These are phyloP conservation scores for Populus hybrid DNA, from an alignment of 441 rosid genomes.

Conservation along the genomic window DNA sequence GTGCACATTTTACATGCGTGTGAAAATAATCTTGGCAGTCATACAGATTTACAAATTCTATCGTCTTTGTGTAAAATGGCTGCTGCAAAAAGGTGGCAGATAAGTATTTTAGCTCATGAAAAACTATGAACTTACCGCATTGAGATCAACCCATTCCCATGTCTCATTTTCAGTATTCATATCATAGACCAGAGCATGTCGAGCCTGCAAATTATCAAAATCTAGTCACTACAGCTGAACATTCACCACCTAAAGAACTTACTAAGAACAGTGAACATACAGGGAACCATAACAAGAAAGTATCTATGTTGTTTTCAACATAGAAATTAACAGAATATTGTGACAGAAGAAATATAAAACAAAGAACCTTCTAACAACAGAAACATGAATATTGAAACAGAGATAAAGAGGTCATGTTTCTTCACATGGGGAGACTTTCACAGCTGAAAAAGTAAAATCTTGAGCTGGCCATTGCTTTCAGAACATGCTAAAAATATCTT, in stretches of 20 bases:
- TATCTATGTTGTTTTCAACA: not conserved
- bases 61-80: not conserved
- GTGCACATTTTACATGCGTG: not conserved
- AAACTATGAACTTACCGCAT: slow-evolving; percentile 51
- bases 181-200: slow-evolving; percentile 88
- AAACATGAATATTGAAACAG: not conserved
- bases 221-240: not conserved
- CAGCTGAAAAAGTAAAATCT: not conserved
- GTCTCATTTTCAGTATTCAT: slow-evolving; percentile 58
- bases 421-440: not conserved
- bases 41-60: not conserved
- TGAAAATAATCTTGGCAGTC: not conserved
- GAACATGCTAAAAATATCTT: not conserved
- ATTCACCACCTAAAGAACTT: not conserved
- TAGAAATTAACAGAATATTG: not conserved
- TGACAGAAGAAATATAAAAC: not conserved
- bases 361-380: not conserved
- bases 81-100: not conserved
- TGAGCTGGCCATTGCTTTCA: not conserved
- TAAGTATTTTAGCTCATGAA: not conserved
- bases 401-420: not conserved
- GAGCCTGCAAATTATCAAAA: slow-evolving; percentile 51
- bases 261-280: not conserved
- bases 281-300: not conserved
- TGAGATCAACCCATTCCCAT: slow-evolving; percentile 93